Base-by-base conservation (phyloP, 2,329 filamentous ascomycete genomes). In the Penicillium brasilianum region DNA sequence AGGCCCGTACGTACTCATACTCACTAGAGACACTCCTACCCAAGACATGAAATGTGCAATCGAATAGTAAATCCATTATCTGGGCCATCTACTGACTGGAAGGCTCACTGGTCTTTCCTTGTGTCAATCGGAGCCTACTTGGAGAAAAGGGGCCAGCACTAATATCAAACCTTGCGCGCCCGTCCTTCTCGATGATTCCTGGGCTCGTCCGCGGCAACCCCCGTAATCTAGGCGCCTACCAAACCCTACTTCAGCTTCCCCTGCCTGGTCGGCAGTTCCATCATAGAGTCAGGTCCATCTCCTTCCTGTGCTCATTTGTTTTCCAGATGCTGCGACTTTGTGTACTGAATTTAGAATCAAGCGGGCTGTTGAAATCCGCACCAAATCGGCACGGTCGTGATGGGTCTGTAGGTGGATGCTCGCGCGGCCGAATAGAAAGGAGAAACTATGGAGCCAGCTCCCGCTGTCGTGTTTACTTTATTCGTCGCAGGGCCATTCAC, bases 401-500 rank as follows among this genome's bases (percentile, higher is more conserved):
- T 34, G 30, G 36, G 3, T 13, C 8, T 39, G 16, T 22, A 13
- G 50, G 55, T 58, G 58, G 58, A 41, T 48, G 39, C n/a, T 16
- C 16, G n/a, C 36, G 22, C 20, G 28, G 14, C 37, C 36, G 18
- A 58, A 55, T 46, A 57, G 44, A 22, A n/a, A 28, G 25, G 50
- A n/a, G 41, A 41, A 41, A 49, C 56, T 50, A 64, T 64, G 63
- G 63, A 64, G 48, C 53, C 58, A 57, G 28, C 46, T 48, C 60
- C 34, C 37, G 36, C 50, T n/a, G 52, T 55, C 32, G 43, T 41
- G 5, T 30, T 9, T n/a, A 36, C 22, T 41, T 55, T 43, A 36
- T 49, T 48, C 30, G 18, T 51, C 41, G 13, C 13, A 44, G 30
- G 32, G 25, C 25, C 36, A 37, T 50, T 60, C 39, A 51, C 28